Evolutionary conservation across 1,284 basidiomycete species (phyloP).

Genomic region (Ceratobasidium papillatum): DNA sequence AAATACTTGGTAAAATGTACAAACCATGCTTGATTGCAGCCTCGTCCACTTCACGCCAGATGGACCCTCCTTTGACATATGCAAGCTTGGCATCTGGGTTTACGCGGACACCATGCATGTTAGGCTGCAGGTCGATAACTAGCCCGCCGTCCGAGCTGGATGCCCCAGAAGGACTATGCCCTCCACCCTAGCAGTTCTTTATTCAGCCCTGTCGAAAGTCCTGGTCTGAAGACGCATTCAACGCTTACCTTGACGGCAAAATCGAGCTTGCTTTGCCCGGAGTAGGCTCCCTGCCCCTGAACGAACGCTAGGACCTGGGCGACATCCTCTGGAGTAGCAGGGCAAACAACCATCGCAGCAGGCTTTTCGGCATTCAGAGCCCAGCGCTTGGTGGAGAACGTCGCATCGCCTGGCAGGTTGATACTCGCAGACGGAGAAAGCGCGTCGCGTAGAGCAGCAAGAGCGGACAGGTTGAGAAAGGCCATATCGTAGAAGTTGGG

Average conservation of each 20-base stretch:
- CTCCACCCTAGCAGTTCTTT: slow-evolving; percentile 33
- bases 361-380: slow-evolving; percentile 24
- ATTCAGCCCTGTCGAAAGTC: neutral
- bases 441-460: neutral
- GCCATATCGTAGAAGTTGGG: slow-evolving; percentile 9
- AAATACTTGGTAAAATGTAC: neutral
- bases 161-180: slow-evolving; percentile 37
- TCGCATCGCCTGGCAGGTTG: slow-evolving; percentile 28
- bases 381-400: slow-evolving; percentile 40
- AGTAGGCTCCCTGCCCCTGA: slow-evolving; percentile 18
- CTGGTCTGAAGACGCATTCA: neutral
- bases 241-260: slow-evolving; percentile 37
- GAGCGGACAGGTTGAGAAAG: slow-evolving; percentile 10
- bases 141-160: slow-evolving; percentile 42
- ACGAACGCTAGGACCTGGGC: slow-evolving; percentile 17
- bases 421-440: slow-evolving; percentile 1
- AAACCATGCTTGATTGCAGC: slow-evolving; percentile 41
- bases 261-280: slow-evolving; percentile 2
- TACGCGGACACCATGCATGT: slow-evolving; percentile 40
- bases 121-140: slow-evolving; percentile 40
- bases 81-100: slow-evolving; percentile 31
- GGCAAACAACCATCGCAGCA: neutral
- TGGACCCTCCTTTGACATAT: slow-evolving; percentile 39
- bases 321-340: slow-evolving; percentile 32
- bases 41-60: slow-evolving; percentile 34